Evolutionary conservation across 140 eudicot species (phyloP), one percentile per base, ranked within the genome.

Genomic region (Flaveria floridana): DNA sequence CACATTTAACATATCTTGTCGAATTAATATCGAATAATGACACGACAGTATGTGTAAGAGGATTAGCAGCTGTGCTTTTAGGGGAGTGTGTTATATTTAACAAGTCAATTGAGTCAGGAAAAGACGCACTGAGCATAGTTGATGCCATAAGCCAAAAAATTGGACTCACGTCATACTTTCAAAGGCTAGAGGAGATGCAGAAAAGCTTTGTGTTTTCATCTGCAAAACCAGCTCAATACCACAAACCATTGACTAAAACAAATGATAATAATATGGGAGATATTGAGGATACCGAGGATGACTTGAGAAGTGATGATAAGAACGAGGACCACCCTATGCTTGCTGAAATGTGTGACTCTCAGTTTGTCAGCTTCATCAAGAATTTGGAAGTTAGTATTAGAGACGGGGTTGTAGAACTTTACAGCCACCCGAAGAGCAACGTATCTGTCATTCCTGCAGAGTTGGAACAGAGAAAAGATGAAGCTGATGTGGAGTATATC

Each of bases 391-490:
- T 28, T 48, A 80, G 77, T 55, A 87, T 92, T 65, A 86, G 92
- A 78, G 92, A 89, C 16, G 82, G 86, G 28, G 78, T 87, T 70
- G 87, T 92, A 3, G 87, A 87, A 20, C 70, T 86, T 47, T 92
- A 92, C 46, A 87, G 96, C 72, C 86, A 79, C 72, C 96, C 95
- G 20, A 89, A 87, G 85, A 85, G 81, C 75, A 77, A 86, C 52
- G 96, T 87, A 68, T 85, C 93, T 11, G 91, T 84, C 62, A 81
- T 92, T 65, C 98, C 95, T 13, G 91, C 96, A 11, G 95, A 85
- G 56, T 72, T 92, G 62, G 98, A 92, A 65, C 87, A 86, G 78
- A 81, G 58, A 53, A 83, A 78, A 57, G 88, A 86, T 53, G 98
- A 92, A 75, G 81, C 77, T 48, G 96, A 92, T 70, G 82, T 68